Conservation (phyloP, 441 rosid species). For the Eruca vesicaria region DNA sequence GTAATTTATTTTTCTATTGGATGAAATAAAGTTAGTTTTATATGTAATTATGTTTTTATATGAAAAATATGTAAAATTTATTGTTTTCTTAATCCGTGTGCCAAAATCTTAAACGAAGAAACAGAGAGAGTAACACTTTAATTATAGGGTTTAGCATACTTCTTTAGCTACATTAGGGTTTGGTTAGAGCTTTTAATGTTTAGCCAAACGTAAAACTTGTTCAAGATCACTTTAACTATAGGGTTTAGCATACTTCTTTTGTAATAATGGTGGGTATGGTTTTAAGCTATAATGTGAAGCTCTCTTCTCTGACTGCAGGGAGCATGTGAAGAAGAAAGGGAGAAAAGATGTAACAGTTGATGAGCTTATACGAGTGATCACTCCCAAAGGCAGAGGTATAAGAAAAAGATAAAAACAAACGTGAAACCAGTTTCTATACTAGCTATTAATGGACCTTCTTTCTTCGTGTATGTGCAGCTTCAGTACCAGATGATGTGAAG, state of each 20-base stretch:
- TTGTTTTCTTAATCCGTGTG: no score
- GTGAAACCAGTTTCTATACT: background rate
- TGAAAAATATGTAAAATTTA: no score
- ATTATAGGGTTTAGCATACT: no score
- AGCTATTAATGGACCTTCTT: background rate
- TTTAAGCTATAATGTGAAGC: background rate
- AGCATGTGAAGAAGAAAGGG: constrained; percentile 74
- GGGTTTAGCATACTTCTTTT: background rate
- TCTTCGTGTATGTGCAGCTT: constrained; percentile 39
- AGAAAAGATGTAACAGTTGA: constrained; percentile 80
- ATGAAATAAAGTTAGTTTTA: no score
- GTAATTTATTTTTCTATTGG: no score
- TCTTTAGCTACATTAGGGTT: no score
- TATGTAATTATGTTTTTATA: no score
- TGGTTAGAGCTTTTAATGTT: background rate
- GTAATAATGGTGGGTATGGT: no score
- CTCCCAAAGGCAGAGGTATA: constrained; percentile 88
- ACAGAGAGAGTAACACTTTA: no score
- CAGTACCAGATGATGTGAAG: constrained; percentile 54
- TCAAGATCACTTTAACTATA: background rate
- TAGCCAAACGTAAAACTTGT: background rate
- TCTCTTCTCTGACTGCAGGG: constrained; percentile 40
- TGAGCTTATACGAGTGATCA: constrained; percentile 73
- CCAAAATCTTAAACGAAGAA: no score
- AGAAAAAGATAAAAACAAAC: background rate